Conservation (phyloP, 306 rosid genomes). For the Oxytropis ochrocephala region DNA sequence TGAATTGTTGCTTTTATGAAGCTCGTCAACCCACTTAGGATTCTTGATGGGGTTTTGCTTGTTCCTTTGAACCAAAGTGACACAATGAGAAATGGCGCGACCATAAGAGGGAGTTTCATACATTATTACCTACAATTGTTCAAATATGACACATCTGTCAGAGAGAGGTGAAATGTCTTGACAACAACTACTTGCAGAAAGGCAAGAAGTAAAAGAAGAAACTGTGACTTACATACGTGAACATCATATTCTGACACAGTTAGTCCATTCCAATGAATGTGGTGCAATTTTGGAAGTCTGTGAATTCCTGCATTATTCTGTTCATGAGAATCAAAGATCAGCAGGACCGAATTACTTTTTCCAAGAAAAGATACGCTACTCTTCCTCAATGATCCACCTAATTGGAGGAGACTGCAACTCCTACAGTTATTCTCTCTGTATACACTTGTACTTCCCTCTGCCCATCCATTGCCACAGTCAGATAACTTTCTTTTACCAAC, state of each 20-base stretch:
- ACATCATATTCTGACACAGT: slow-evolving; percentile 56
- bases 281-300: slow-evolving; percentile 69
- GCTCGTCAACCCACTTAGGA: slow-evolving; percentile 77
- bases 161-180: slow-evolving; percentile 22
- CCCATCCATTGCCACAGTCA: slow-evolving; percentile 30
- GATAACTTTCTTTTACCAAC: slow-evolving; percentile 28
- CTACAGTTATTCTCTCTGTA: slow-evolving; percentile 20
- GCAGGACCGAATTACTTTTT: slow-evolving; percentile 44
- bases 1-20: slow-evolving; percentile 47
- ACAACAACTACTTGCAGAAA: slow-evolving; percentile 16
- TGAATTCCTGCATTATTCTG: slow-evolving; percentile 29
- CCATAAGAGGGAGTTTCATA: slow-evolving; percentile 73
- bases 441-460: slow-evolving; percentile 21
- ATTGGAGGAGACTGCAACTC: slow-evolving; percentile 34
- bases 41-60: slow-evolving; percentile 40
- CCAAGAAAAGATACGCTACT: slow-evolving; percentile 34
- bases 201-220: slow-evolving; percentile 24
- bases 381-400: slow-evolving; percentile 43
- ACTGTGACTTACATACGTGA: slow-evolving; percentile 93
- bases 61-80: slow-evolving; percentile 38
- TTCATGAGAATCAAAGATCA: slow-evolving; percentile 43
- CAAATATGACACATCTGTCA: slow-evolving; percentile 16
- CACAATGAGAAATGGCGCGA: slow-evolving; percentile 62
- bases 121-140: slow-evolving; percentile 53
- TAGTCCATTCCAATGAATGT: slow-evolving; percentile 75